Evolutionary conservation across 2,329 filamentous ascomycete genomes (phyloP), one percentile per base, ranked within the genome.

Genomic region (Oidium heveae): DNA sequence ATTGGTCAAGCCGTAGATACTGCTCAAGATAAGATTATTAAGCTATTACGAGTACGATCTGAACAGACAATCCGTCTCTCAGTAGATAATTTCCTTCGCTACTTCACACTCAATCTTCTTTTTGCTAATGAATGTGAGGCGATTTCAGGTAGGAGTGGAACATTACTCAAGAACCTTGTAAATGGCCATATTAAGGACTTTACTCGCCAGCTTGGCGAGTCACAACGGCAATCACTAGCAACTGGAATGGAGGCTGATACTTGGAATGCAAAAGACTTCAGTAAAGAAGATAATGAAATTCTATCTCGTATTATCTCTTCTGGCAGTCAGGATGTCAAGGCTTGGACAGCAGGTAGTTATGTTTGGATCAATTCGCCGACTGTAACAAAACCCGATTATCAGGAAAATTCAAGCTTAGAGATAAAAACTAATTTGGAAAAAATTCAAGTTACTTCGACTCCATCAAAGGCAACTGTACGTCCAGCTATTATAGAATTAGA

Each of bases 41-140:
- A 85, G 62, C 73, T 91, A 0, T 71, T 91, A 28, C 83, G 82
- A 55, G 85, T 91, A 0, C 76, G 85, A 33, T 76, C 81, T 2
- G 84, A 87, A 58, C 82, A 87, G 63, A 82, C 79, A 49, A 74
- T 77, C 1, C 75, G 76, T 32, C 69, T 89, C 10, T 75, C 82
- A 0, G 72, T 86, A 1, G 70, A 77, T 50, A 74, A 77, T 60
- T 93, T 93, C 66, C 68, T 91, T 46, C 77, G 86, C 39, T 91
- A 91, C 66, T 88, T 89, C 61, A 85, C 77, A 0, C 72, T 93
- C 36, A 91, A 89, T 62, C 71, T 86, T 8, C 76, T 86, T 55
- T 91, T 93, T 66, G 82, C 84, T 50, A 86, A 87, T 57, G 86
- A 93, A 65, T 91, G 86, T 63, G 86, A 93, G 66, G 82, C 84